Conservation (phyloP, 2,329 filamentous ascomycete species). For the Thelonectria blattea region DNA sequence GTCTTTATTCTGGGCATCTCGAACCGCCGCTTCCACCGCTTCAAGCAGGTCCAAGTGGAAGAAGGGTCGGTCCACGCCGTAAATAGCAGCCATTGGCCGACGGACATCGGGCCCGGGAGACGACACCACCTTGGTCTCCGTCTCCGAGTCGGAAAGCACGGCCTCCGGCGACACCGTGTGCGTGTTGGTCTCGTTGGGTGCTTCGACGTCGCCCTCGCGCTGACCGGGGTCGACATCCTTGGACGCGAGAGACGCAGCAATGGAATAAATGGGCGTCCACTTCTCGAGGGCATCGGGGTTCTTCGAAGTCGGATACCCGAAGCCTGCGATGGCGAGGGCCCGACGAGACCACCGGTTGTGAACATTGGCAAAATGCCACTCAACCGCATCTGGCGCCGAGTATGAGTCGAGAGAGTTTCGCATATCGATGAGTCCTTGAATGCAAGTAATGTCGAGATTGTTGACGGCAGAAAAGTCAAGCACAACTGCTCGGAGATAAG, state of each 20-base stretch:
- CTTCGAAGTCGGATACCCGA: constrained; percentile 52
- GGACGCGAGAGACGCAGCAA: constrained; percentile 35
- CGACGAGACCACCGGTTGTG: constrained; percentile 63
- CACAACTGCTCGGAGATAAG: constrained; percentile 59
- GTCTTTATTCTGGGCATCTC: constrained; percentile 37
- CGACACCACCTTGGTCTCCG: not conserved
- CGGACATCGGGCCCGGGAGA: not conserved
- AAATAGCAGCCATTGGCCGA: constrained; percentile 39
- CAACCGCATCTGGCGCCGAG: constrained; percentile 53
- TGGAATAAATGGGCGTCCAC: constrained; percentile 45
- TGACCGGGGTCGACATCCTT: constrained; percentile 17
- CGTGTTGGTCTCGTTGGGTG: not conserved
- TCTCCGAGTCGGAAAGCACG: not conserved
- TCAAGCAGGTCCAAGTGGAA: constrained; percentile 55
- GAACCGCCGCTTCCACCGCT: constrained; percentile 46
- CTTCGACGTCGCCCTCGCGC: constrained; percentile 15
- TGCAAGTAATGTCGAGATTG: constrained; percentile 61
- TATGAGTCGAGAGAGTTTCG: constrained; percentile 61
- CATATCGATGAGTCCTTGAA: constrained; percentile 63
- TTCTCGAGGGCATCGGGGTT: constrained; percentile 36
- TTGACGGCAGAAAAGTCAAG: constrained; percentile 65
- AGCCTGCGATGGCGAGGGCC: constrained; percentile 61
- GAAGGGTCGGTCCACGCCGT: constrained; percentile 51
- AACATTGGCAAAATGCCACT: constrained; percentile 62
- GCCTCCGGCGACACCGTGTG: not conserved